phyloP scores from a whole-genome alignment of 345 rosid genomes.

The Geranium brycei region DNA sequence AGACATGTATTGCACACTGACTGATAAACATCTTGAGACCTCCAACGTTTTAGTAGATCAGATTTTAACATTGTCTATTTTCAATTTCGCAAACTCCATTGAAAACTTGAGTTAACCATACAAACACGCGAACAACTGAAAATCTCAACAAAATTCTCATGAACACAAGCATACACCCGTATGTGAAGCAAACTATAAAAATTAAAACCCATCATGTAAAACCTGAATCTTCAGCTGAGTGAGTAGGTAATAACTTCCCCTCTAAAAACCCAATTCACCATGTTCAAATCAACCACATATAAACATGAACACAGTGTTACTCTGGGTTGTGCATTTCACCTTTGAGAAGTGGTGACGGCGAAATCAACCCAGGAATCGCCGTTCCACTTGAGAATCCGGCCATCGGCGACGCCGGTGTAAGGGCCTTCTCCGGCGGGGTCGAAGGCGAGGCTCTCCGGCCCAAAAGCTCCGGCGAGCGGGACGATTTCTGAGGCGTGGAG shows the following conservation, averaged over 20 bases:
- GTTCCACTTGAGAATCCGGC: constrained; percentile 43
- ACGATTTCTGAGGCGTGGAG: constrained; percentile 8
- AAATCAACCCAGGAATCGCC: constrained; percentile 48
- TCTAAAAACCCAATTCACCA: too few relatives aligned
- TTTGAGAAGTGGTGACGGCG: constrained; percentile 36
- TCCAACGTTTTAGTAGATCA: too few relatives aligned
- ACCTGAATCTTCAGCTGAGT: background rate
- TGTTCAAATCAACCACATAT: background rate
- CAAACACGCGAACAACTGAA: too few relatives aligned
- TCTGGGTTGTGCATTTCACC: constrained; percentile 17
- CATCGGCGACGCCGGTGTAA: constrained; percentile 28
- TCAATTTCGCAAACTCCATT: too few relatives aligned
- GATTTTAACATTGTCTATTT: too few relatives aligned
- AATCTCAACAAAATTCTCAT: too few relatives aligned
- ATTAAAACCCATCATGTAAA: too few relatives aligned
- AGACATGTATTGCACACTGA: too few relatives aligned
- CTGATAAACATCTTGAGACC: too few relatives aligned
- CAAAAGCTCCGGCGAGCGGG: constrained; percentile 13
- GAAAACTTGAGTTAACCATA: too few relatives aligned
- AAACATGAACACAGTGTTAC: background rate
- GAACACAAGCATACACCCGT: background rate
- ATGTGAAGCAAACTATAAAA: too few relatives aligned
- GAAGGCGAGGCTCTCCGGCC: constrained; percentile 33
- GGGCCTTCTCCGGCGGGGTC: constrained; percentile 27
- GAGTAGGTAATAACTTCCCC: background rate